These are phyloP conservation scores for Acanthamoeba lenticulata DNA, from an alignment of 208 protist genomes.

Conservation along the genomic window DNA sequence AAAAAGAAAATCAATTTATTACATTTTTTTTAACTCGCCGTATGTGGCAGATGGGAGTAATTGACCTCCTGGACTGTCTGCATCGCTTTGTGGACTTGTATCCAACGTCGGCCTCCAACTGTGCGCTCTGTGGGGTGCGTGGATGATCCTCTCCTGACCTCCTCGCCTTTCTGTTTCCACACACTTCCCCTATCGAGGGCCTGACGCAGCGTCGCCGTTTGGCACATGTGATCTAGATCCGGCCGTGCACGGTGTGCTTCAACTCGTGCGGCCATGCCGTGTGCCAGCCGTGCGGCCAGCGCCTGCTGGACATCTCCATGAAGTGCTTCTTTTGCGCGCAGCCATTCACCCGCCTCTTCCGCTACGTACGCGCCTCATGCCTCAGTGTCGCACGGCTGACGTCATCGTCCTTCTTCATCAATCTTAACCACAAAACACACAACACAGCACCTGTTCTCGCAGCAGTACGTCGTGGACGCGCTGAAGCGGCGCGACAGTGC, in stretches of 20 bases:
- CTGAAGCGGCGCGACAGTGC: background rate
- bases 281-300: constrained; percentile 9
- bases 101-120: background rate
- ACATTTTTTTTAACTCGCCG: too few relatives aligned
- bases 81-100: background rate
- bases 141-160: background rate
- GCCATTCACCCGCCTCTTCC: constrained; percentile 15
- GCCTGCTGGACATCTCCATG: background rate
- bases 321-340: constrained; percentile 7
- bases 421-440: too few relatives aligned
- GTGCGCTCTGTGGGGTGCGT: background rate
- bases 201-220: background rate
- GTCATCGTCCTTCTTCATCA: background rate
- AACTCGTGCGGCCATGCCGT: constrained; percentile 13
- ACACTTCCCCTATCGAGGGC: background rate
- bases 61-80: background rate
- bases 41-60: background rate
- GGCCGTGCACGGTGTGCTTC: constrained; percentile 8
- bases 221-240: background rate
- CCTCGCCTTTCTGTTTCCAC: background rate
- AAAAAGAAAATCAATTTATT: too few relatives aligned
- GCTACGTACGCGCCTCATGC: background rate
- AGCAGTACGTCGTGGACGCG: background rate
- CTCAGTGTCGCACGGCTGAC: too few relatives aligned
- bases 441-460: background rate